These are phyloP conservation scores for Craterostigma plantagineum DNA, from an alignment of 257 asterid species.

Conservation along the genomic window DNA sequence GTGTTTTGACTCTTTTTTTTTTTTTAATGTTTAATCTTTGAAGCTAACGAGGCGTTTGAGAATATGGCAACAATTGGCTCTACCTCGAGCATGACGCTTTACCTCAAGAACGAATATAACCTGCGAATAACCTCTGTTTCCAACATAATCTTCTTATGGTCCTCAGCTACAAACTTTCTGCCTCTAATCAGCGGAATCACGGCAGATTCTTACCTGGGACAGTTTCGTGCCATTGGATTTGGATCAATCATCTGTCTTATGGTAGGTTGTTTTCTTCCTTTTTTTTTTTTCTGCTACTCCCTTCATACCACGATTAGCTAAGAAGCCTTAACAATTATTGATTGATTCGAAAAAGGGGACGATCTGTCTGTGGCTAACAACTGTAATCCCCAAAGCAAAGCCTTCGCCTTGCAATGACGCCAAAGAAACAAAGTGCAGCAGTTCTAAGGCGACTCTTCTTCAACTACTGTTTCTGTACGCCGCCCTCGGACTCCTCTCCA, in stretches of 20 bases:
- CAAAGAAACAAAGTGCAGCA: no score
- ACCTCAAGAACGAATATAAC: conserved; percentile 31
- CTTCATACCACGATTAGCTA: no score
- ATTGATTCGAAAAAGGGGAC: conserved; percentile 23
- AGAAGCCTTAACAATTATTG: no score
- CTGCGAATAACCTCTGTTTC: conserved; percentile 25
- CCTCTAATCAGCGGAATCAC: conserved; percentile 50
- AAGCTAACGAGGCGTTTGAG: conserved; percentile 54
- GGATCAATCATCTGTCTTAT: conserved; percentile 41
- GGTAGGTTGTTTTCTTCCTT: no score
- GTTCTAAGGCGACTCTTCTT: conserved; percentile 19
- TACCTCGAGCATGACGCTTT: conserved; percentile 40
- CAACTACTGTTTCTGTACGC: conserved; percentile 23
- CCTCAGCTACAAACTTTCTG: conserved; percentile 44
- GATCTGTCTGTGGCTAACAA: conserved; percentile 41
- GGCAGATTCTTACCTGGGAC: conserved; percentile 52
- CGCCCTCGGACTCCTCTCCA: conserved; percentile 35
- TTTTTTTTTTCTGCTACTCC: no score
- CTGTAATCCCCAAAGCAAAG: conserved; percentile 28
- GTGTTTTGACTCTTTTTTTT: no score
- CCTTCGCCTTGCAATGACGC: no score
- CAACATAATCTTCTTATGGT: conserved; percentile 30
- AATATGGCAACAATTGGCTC: conserved; percentile 46
- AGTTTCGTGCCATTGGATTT: conserved; percentile 35
- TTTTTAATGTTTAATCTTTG: no score